phyloP scores from a whole-genome alignment of 1,284 basidiomycete genomes.

The Schizopora paradoxa region DNA sequence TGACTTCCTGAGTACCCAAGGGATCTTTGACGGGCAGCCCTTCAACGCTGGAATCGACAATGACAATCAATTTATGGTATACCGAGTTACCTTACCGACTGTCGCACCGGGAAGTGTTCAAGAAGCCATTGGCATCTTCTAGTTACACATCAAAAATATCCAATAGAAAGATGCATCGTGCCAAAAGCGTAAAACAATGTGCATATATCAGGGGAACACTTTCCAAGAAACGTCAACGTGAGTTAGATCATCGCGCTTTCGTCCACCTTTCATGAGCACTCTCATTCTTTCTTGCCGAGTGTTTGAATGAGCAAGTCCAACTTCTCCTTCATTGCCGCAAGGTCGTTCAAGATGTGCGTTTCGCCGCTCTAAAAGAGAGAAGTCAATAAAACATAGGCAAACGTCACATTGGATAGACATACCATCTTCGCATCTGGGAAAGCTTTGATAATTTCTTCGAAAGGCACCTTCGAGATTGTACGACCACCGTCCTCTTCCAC shows the following conservation, averaged over 20 bases:
- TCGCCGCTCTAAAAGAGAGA: conserved; percentile 56
- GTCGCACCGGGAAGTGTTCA: conserved; percentile 22
- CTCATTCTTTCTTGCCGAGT: conserved; percentile 28
- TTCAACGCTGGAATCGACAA: conserved; percentile 51
- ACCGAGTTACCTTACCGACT: conserved; percentile 56
- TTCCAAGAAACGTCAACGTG: no score
- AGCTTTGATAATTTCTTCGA: conserved; percentile 65
- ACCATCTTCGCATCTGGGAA: conserved; percentile 78
- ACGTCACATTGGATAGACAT: conserved; percentile 26
- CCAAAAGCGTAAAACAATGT: no score
- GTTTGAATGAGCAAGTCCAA: conserved; percentile 51
- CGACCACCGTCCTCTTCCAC: conserved; percentile 59
- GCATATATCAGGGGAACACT: no score
- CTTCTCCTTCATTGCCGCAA: conserved; percentile 52
- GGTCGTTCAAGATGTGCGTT: conserved; percentile 60
- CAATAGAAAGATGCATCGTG: no score
- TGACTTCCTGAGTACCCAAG: conserved; percentile 58
- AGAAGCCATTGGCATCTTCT: conserved; percentile 20
- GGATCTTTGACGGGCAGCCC: conserved; percentile 46
- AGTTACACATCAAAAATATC: no score
- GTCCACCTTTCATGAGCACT: conserved; percentile 4
- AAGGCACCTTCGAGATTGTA: conserved; percentile 71
- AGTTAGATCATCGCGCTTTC: background rate
- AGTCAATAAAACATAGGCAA: conserved; percentile 9
- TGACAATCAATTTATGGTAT: conserved; percentile 66